Evolutionary conservation across 306 rosid genomes (phyloP), one percentile per base, ranked within the genome.

Genomic region (Trifolium dubium): DNA sequence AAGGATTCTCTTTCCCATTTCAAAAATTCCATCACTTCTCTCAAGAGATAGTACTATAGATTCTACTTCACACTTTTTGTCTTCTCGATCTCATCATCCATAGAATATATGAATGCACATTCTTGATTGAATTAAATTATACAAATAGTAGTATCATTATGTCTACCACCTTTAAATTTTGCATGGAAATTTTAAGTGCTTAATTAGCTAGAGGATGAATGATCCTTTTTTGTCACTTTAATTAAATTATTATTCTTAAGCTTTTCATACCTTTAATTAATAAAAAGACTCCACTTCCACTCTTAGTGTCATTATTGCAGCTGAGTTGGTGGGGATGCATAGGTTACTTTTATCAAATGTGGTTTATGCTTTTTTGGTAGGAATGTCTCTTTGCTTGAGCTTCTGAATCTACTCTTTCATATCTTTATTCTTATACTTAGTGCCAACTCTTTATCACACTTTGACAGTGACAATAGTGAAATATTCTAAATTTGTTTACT

Each of bases 11-110:
- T 87, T 76, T 89, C 85, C 70, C 85, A 79, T 70, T 73, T 64
- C 79, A 75, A 81, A 85, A 68, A 83, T 72, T 83, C 87, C 85
- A 77, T 89, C 92, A 82, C 96, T 83, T 77, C 90, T 79, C 80
- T 90, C 90, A 82, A 87, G 90, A 83, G 84, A 87, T 86, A 79
- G 88, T 85, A 85, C 83, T 72, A 23, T 23, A 82, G 88, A 87
- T 84, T 87, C 84, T 87, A 49, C 81, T 74, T 68, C 84, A 68
- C 73, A 74, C 89, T 72, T 83, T 72, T 75, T 61, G 11, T 64
- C 75, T 81, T 75, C 77, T 74, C 23, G 34, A 56, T 37, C 79
- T 76, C 86, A 44, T 75, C 74, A 69, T 56, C 71, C 74, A 73
- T 58, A 63, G 18, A 62, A 35, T 23, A 23, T 23, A 23, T 32